phyloP scores from a whole-genome alignment of 441 rosid genomes.

The Gossypium trilobum region DNA sequence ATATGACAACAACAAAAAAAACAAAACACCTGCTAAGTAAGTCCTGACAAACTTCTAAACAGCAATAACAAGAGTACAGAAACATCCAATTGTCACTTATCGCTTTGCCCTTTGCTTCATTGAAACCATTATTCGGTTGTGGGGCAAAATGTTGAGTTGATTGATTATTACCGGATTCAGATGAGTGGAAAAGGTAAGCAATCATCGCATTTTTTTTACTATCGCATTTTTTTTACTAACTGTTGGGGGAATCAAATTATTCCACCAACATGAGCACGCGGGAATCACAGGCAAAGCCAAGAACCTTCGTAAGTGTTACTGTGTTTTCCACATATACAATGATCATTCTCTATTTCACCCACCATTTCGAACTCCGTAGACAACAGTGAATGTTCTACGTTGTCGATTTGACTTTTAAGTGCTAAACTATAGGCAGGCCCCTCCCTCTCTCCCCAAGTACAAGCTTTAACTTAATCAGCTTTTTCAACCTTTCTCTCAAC shows the following conservation, averaged over 20 bases:
- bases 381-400: not conserved
- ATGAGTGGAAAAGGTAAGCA: not conserved
- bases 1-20: not conserved
- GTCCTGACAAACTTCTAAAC: not conserved
- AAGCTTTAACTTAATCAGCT: not conserved
- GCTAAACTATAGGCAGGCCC: no score
- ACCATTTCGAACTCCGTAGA: not conserved
- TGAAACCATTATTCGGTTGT: not conserved
- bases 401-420: not conserved
- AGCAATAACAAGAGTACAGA: not conserved
- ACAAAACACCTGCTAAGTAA: not conserved
- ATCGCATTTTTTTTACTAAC: not conserved
- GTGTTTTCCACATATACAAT: not conserved
- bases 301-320: not conserved
- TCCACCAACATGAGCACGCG: not conserved
- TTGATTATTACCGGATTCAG: not conserved
- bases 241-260: not conserved
- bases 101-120: not conserved
- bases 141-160: not conserved
- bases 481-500: not conserved
- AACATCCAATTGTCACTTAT: not conserved
- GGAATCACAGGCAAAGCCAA: not conserved
- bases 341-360: not conserved
- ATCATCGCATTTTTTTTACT: not conserved
- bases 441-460: not conserved